These are phyloP conservation scores for Heterobasidion occidentale DNA, from an alignment of 1,284 basidiomycete genomes.

Conservation along the genomic window DNA sequence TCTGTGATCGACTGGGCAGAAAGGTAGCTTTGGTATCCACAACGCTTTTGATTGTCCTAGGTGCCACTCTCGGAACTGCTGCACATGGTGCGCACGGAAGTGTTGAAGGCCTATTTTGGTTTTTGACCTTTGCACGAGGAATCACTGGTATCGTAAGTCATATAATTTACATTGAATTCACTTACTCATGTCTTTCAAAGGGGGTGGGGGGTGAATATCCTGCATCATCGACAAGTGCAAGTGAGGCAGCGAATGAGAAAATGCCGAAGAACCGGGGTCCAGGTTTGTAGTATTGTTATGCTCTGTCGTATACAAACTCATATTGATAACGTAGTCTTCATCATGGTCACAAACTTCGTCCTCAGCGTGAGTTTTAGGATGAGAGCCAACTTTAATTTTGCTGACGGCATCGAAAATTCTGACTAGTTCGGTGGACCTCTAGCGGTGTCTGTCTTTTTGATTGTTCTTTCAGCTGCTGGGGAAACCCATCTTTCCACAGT, in stretches of 20 bases:
- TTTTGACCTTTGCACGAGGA: constrained; percentile 66
- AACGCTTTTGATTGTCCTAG: constrained; percentile 64
- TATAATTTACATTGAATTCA: constrained; percentile 3
- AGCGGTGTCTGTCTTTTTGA: constrained; percentile 64
- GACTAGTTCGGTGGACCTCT: constrained; percentile 60
- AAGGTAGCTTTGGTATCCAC: constrained; percentile 68
- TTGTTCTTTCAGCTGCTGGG: constrained; percentile 63
- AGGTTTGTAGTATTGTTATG: constrained; percentile 22
- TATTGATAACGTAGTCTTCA: constrained; percentile 38
- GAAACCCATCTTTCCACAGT: constrained; percentile 59
- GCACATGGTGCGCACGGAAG: constrained; percentile 58
- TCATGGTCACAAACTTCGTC: constrained; percentile 71
- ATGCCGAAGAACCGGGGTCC: constrained; percentile 56
- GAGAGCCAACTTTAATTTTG: constrained; percentile 1
- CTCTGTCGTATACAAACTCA: neutral
- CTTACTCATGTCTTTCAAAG: constrained; percentile 19
- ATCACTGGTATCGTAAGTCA: constrained; percentile 58
- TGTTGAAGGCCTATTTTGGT: constrained; percentile 65
- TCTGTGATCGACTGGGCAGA: constrained; percentile 67
- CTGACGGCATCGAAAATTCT: constrained; percentile 12
- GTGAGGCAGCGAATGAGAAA: constrained; percentile 70
- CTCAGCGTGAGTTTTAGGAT: constrained; percentile 32
- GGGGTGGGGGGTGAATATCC: constrained; percentile 78
- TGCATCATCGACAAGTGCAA: constrained; percentile 58
- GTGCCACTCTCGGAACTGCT: constrained; percentile 65